Percentiles rank a stretch among this genome's conserved stretches.
phyloP scores from a whole-genome alignment of 805 yeast genomes.

The Candida peoriensis region DNA sequence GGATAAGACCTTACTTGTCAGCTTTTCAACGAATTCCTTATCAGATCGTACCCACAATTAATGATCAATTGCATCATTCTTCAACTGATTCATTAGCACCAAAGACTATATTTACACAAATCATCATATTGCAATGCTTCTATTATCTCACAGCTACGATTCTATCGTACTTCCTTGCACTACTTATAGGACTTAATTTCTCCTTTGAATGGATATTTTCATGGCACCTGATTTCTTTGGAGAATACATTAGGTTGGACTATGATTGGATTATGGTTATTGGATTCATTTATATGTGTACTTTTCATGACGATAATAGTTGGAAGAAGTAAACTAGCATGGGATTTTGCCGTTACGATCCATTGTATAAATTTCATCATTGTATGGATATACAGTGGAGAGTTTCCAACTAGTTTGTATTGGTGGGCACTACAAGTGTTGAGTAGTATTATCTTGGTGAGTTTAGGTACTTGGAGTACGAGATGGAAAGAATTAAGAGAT shows the following conservation, averaged over 20 bases:
- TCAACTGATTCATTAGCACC: constrained; percentile 47
- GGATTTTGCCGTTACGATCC: constrained; percentile 95
- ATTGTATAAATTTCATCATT: constrained; percentile 68
- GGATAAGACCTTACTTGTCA: background rate
- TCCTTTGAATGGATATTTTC: constrained; percentile 68
- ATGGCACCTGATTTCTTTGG: constrained; percentile 69
- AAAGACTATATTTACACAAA: constrained; percentile 59
- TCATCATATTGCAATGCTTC: constrained; percentile 67
- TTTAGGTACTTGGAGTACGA: constrained; percentile 82
- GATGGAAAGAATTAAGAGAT: constrained; percentile 87
- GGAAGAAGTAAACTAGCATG: constrained; percentile 92
- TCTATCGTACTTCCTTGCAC: constrained; percentile 59
- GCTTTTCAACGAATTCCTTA: constrained; percentile 4
- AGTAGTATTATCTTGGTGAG: constrained; percentile 68
- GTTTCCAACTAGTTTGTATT: constrained; percentile 65
- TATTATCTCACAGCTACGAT: constrained; percentile 72
- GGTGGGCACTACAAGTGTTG: constrained; percentile 79
- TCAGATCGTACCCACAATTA: constrained; percentile 12
- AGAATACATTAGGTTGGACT: constrained; percentile 77
- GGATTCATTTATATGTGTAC: constrained; percentile 76
- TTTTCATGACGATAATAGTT: constrained; percentile 80
- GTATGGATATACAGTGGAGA: constrained; percentile 60
- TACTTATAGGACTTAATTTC: constrained; percentile 68
- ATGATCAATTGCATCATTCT: no score
- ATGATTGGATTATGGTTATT: constrained; percentile 74